Evolutionary conservation across 192 early-diverging fungal species (phyloP), one percentile per base, ranked within the genome.

Genomic region (Geosiphon pyriformis): DNA sequence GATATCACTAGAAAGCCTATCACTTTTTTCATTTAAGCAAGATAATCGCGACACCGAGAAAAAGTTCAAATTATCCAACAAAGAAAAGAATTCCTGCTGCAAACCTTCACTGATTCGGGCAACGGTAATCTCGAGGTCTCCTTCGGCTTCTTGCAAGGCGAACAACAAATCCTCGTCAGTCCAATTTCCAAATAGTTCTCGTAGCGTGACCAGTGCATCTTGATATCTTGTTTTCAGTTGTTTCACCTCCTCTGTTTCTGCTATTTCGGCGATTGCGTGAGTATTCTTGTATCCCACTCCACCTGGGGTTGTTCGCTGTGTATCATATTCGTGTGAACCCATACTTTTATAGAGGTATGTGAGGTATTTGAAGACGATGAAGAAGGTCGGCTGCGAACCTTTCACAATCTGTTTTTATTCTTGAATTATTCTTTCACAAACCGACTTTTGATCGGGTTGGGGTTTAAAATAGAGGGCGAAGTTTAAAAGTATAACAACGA

Each of bases 101-200:
- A 52, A 52, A 88, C 88, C 87, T 76, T 95, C 91, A 59, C 80
- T 79, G 65, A 98, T 98, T 61, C 93, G 79, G 48, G 65, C 75
- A 77, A 90, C 85, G 49, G 92, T 87, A 22, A 83, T 67, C 33
- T 94, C 89, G 48, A 95, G 70, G 73, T 98, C 92, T 30, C 94
- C 94, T 47, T 85, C 73, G 50, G 88, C 87, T 67, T 98, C 95
- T 70, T 92, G 84, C 61, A 96, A 77, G 30, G 85, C 84, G 35
- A 81, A 88, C 49, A 94, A 70, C 64, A 98, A 80, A 76, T 98
- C 95, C 67, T 85, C 86, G 68, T 94, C 90, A 69, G 88, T 80
- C 93, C 93, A 98, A 54, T 86, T 85, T 47, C 84, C 80, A 72
- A 90, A 92, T 55, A 92, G 70, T 73, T 89, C 88, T 53, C 77